Conservation (phyloP, 192 early-diverging fungal species). For the Chytriomyces sp. region DNA sequence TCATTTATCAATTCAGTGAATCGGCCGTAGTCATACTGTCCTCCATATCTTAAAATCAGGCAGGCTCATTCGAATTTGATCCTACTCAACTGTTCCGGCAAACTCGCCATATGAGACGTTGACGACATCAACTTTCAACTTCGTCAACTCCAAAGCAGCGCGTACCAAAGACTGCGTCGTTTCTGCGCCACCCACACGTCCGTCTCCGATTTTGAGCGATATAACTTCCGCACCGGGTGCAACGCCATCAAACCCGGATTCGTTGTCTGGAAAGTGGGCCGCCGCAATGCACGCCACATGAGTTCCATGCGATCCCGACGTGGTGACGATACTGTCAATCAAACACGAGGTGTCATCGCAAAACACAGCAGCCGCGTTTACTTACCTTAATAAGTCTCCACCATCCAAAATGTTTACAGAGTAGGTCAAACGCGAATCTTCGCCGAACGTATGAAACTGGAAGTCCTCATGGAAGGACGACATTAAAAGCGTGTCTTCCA, state of each 20-base stretch:
- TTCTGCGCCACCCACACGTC: slow-evolving; percentile 70
- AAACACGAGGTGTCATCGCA: not conserved
- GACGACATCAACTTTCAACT: slow-evolving; percentile 43
- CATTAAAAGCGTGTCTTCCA: slow-evolving; percentile 49
- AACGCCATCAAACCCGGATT: slow-evolving; percentile 77
- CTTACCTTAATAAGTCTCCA: slow-evolving; percentile 48
- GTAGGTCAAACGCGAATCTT: slow-evolving; percentile 80
- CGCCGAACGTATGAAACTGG: slow-evolving; percentile 71
- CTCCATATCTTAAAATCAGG: not conserved
- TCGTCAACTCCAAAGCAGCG: slow-evolving; percentile 66
- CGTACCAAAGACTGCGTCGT: slow-evolving; percentile 80
- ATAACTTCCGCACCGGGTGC: slow-evolving; percentile 95
- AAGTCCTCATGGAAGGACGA: slow-evolving; percentile 73
- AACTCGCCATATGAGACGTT: slow-evolving; percentile 40
- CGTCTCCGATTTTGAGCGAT: slow-evolving; percentile 91
- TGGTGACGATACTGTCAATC: slow-evolving; percentile 83
- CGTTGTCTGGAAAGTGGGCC: not conserved
- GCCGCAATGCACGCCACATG: slow-evolving; percentile 94
- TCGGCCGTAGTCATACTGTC: slow-evolving; percentile 65
- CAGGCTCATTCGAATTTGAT: not conserved
- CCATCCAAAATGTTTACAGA: slow-evolving; percentile 93
- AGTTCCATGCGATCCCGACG: slow-evolving; percentile 80
- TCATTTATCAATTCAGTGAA: slow-evolving; percentile 78
- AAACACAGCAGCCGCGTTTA: not conserved
- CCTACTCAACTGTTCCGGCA: not conserved